Percentiles rank a stretch among this genome's conserved stretches.
Conservation (phyloP, 352 stramenopile species). For the Phytophthora ramorum region DNA sequence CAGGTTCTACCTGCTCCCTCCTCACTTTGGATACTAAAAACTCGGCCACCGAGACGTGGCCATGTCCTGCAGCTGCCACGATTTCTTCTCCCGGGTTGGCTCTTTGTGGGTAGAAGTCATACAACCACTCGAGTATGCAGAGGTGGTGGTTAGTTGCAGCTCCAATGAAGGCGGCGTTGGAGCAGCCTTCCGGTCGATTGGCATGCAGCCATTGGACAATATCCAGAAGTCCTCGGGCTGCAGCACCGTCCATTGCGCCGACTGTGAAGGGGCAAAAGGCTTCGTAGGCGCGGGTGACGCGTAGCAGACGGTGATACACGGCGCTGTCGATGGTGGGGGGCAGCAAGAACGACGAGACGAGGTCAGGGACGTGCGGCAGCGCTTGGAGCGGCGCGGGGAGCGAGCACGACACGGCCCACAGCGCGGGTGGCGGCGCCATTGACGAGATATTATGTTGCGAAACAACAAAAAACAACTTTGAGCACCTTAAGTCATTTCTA, state of each 20-base stretch:
- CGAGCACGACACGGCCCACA: neutral
- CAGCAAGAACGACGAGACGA: conserved; percentile 1
- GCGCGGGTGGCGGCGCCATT: neutral
- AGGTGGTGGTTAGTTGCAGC: neutral
- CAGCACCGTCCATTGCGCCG: conserved; percentile 8
- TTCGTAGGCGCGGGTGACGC: neutral
- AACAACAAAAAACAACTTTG: too few relatives aligned
- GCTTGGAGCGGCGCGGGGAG: neutral
- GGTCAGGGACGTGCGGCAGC: neutral
- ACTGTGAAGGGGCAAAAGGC: neutral
- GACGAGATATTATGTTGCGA: too few relatives aligned
- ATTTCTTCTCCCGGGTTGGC: neutral
- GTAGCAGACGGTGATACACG: neutral
- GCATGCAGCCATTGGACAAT: conserved; percentile 5
- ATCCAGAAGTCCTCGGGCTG: neutral
- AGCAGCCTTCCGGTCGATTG: conserved; percentile 10
- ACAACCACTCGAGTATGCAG: neutral
- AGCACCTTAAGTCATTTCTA: too few relatives aligned
- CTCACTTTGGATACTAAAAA: neutral
- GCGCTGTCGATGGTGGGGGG: conserved; percentile 8
- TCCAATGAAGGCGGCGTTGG: neutral
- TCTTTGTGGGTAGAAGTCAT: neutral
- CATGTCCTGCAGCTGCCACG: neutral
- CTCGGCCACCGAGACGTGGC: neutral
- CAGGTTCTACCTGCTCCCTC: neutral